phyloP scores from a whole-genome alignment of 306 rosid genomes.

The Comarum palustre region DNA sequence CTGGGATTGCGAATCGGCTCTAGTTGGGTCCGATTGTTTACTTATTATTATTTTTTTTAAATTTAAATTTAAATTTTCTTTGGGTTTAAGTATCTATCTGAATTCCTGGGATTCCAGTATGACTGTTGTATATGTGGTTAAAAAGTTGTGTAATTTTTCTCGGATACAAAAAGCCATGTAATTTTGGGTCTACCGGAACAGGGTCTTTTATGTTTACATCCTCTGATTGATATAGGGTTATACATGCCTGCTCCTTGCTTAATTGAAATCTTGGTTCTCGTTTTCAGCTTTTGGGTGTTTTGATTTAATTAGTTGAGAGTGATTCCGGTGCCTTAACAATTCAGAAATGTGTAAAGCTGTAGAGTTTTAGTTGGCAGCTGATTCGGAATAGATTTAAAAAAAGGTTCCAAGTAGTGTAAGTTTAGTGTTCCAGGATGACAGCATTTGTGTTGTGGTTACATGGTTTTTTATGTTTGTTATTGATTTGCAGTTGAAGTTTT shows the following conservation, averaged over 20 bases:
- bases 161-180: neutral
- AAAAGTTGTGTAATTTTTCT: neutral
- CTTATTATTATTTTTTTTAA: neutral
- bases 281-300: neutral
- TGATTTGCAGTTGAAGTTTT: neutral
- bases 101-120: neutral
- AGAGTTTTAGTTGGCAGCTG: neutral
- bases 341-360: neutral
- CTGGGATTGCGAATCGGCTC: neutral
- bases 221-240: neutral
- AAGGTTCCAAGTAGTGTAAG: neutral
- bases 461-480: neutral
- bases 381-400: neutral
- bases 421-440: neutral
- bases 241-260: neutral
- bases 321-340: neutral
- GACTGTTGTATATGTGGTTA: neutral
- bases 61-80: too few species aligned
- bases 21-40: neutral
- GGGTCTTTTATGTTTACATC: too few species aligned
- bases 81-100: neutral
- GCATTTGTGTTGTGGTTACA: neutral
- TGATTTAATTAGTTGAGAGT: neutral
- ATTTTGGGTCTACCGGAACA: neutral
- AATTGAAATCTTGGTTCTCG: too few species aligned